Evolutionary conservation across 2,329 filamentous ascomycete genomes (phyloP).

Genomic region (Rhynchosporium secalis): DNA sequence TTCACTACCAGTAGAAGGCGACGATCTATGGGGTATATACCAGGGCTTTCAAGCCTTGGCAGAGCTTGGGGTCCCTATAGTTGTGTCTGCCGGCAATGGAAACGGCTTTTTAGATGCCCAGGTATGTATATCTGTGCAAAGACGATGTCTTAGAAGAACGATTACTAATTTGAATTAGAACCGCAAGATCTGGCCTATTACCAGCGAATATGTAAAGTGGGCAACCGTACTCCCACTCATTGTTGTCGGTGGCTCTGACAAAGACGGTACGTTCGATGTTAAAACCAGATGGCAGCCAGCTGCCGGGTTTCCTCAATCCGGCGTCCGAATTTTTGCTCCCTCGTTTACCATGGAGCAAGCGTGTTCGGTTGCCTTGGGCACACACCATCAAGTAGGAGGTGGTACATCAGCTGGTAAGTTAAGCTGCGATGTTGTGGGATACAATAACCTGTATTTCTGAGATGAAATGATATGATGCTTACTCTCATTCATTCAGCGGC

Average conservation of each 20-base stretch:
- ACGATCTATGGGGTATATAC: not conserved
- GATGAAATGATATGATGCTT: not conserved
- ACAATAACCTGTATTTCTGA: not conserved
- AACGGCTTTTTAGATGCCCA: not conserved
- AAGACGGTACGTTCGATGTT: too few species aligned
- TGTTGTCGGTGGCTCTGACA: not conserved
- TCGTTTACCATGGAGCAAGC: not conserved
- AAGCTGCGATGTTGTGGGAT: too few species aligned
- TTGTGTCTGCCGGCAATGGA: not conserved
- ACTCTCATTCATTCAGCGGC: not conserved
- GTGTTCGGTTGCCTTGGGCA: not conserved
- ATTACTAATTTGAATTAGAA: too few species aligned
- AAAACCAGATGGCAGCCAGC: not conserved
- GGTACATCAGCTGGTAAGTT: not conserved
- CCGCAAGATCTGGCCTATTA: not conserved
- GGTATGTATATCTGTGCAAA: too few species aligned
- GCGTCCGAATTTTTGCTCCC: not conserved
- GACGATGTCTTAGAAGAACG: too few species aligned
- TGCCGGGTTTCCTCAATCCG: not conserved
- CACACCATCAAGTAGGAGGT: not conserved
- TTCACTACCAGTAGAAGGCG: not conserved
- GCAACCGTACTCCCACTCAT: not conserved
- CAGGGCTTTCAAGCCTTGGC: not conserved
- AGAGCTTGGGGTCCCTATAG: not conserved
- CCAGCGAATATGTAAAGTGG: not conserved